phyloP scores from a whole-genome alignment of 257 asterid genomes.

The Solanum pimpinellifolium region DNA sequence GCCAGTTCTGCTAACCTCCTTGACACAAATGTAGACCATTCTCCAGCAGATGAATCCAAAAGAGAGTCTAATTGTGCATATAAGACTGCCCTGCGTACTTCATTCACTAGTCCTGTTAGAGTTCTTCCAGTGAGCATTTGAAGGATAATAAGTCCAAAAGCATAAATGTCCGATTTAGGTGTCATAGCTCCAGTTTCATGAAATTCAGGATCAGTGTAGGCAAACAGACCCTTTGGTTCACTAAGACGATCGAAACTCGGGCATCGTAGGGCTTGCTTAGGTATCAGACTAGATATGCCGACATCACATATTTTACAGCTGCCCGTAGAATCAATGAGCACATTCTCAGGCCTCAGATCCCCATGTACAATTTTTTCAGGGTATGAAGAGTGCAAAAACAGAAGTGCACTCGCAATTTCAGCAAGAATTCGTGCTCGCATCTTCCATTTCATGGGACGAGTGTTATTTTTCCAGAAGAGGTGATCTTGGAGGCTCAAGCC shows the following conservation, averaged over 20 bases:
- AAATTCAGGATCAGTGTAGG: slow-evolving; percentile 67
- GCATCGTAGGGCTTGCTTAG: slow-evolving; percentile 40
- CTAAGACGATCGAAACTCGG: slow-evolving; percentile 49
- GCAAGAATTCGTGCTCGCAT: slow-evolving; percentile 45
- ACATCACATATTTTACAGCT: slow-evolving; percentile 59
- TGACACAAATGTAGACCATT: slow-evolving; percentile 57
- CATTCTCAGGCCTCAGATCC: slow-evolving; percentile 56
- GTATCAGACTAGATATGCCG: slow-evolving; percentile 38
- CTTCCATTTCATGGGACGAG: slow-evolving; percentile 57
- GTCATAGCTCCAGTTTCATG: slow-evolving; percentile 41
- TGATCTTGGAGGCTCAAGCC: slow-evolving; percentile 57
- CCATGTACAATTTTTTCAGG: slow-evolving; percentile 52
- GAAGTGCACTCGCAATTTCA: slow-evolving; percentile 52
- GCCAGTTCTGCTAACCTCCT: slow-evolving; percentile 66
- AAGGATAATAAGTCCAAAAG: slow-evolving; percentile 66
- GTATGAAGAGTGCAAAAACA: slow-evolving; percentile 44
- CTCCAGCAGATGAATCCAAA: slow-evolving; percentile 68
- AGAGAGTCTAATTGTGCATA: slow-evolving; percentile 30
- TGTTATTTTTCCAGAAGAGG: slow-evolving; percentile 24
- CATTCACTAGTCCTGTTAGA: slow-evolving; percentile 29
- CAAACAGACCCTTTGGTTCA: slow-evolving; percentile 28
- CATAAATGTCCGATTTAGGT: slow-evolving; percentile 56
- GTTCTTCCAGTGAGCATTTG: slow-evolving; percentile 58
- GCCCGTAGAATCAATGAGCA: slow-evolving; percentile 44
- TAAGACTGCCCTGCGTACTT: slow-evolving; percentile 35